Conservation (phyloP, 2,329 filamentous ascomycete genomes). For the Cladosporium velox region DNA sequence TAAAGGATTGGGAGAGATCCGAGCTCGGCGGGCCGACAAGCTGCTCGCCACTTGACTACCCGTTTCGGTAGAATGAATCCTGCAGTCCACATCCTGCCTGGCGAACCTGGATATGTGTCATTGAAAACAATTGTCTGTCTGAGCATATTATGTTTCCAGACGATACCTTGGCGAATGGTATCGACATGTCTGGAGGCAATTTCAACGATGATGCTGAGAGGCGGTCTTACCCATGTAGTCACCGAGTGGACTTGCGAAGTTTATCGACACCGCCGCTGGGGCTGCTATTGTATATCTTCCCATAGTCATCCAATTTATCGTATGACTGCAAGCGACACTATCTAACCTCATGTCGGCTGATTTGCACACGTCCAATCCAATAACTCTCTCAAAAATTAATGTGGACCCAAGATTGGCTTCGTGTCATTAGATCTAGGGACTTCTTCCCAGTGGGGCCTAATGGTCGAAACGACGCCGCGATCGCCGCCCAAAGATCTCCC, state of each 20-base stretch:
- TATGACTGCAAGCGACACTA: background rate
- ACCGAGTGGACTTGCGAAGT: background rate
- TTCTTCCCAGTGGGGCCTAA: background rate
- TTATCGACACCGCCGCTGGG: background rate
- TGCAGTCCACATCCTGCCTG: background rate
- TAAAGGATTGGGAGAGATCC: background rate
- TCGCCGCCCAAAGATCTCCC: background rate
- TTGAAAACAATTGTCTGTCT: background rate
- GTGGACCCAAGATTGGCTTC: constrained; percentile 4
- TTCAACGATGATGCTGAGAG: background rate
- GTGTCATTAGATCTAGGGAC: background rate
- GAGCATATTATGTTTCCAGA: background rate
- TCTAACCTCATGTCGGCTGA: background rate
- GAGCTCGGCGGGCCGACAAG: background rate
- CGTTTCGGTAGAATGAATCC: background rate
- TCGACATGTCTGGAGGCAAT: background rate
- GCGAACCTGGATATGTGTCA: background rate
- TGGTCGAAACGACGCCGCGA: background rate
- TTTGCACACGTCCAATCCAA: background rate
- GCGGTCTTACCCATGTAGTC: background rate
- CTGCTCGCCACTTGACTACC: background rate
- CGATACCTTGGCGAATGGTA: background rate
- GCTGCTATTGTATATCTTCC: background rate
- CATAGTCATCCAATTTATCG: background rate
- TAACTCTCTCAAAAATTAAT: background rate